Evolutionary conservation across 192 early-diverging fungal species (phyloP), one percentile per base, ranked within the genome.

Genomic region (Ambispora gerdemannii): DNA sequence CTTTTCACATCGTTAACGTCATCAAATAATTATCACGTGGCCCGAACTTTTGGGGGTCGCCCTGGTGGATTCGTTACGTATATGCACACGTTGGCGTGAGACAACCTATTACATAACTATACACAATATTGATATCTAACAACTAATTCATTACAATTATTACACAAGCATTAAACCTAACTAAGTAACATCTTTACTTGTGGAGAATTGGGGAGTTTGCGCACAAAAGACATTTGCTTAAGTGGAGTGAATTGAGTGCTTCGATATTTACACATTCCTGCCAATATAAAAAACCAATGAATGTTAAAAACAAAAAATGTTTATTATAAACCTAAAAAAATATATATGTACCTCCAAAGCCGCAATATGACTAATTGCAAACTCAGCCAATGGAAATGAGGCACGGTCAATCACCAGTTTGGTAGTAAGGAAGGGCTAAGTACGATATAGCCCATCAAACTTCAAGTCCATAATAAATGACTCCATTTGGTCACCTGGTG

Each of bases 401-500:
- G 55, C n/a, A 27, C 61, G 59, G 70, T 71, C 70, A 33, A 62
- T 35, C 30, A 71, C 70, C 30, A 71, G 50, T 61, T 35, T 71
- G 0, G 58, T 71, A 43, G 58, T 61, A 10, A 71, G 58, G 38
- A 71, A 71, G 59, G 70, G 35, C 55, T 32, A 71, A 22, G 55
- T 61, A 32, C 70, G 67, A 31, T 71, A 71, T 47, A 71, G 36
- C 36, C 70, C 58, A 50, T 71, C 70, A 43, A 61, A 71, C 30
- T 71, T 71, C 22, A 71, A 28, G 36, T 71, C 70, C 70, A 62
- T 71, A 50, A 61, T 61, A 32, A 32, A 71, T 0, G 70, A 71
- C 50, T 71, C 70, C 58, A 70, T 70, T 50, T 59, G 59, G 30
- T 34, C 50, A 6, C 68, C 52, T 71, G 20, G 20, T 71, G 49